phyloP scores from a whole-genome alignment of 805 yeast species.

The Suhomyces canberraensis region DNA sequence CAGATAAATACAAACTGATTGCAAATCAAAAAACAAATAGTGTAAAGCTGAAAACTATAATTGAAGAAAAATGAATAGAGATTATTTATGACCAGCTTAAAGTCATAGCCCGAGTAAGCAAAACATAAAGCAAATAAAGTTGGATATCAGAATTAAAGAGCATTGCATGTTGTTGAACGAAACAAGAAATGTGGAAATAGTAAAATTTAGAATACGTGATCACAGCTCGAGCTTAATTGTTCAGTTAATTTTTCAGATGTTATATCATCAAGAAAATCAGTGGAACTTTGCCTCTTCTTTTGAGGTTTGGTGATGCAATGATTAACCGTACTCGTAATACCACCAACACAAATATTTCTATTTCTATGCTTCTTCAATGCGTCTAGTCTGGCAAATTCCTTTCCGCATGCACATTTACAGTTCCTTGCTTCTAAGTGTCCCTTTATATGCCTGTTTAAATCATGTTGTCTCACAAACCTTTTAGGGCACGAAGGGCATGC shows the following conservation, averaged over 20 bases:
- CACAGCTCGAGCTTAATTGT: conserved; percentile 6
- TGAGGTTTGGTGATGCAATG: conserved; percentile 24
- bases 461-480: conserved; percentile 93
- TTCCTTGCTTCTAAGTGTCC: conserved; percentile 75
- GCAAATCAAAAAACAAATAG: no score
- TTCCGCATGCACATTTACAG: conserved; percentile 85
- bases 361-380: conserved; percentile 79
- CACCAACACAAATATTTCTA: conserved; percentile 81
- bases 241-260: conserved; percentile 4
- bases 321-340: conserved; percentile 32
- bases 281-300: conserved; percentile 4
- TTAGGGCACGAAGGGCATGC: conserved; percentile 74
- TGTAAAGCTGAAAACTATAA: no score
- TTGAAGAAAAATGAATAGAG: no score
- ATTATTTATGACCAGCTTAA: no score
- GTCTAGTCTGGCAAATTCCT: conserved; percentile 84
- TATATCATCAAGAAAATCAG: conserved; percentile 4
- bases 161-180: background rate
- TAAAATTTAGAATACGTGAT: no score
- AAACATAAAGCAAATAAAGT: no score
- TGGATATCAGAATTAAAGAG: background rate
- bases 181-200: no score
- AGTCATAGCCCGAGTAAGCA: no score
- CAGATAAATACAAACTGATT: no score
- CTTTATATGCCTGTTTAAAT: conserved; percentile 82